A percentile compares a stretch with the other conserved stretches of the same genome.
Evolutionary conservation across 1,284 basidiomycete species (phyloP).

Genomic region (Fereydounia khargensis): DNA sequence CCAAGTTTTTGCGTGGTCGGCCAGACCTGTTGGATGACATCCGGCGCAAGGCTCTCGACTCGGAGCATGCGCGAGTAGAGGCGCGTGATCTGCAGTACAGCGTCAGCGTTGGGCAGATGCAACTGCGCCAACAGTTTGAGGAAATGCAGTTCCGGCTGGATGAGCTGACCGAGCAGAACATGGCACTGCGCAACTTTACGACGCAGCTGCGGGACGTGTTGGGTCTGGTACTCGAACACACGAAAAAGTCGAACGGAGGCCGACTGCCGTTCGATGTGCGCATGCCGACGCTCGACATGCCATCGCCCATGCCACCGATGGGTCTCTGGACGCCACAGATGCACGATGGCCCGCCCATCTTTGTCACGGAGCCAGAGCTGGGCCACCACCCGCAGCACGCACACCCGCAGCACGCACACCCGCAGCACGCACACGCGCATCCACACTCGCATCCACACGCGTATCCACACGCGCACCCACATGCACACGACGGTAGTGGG

Average conservation of each 20-base stretch:
- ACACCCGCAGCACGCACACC: background rate
- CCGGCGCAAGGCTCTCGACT: slow-evolving; percentile 69
- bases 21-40: slow-evolving; percentile 80
- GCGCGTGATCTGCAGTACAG: slow-evolving; percentile 46
- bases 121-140: slow-evolving; percentile 43
- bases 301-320: slow-evolving; percentile 30
- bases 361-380: slow-evolving; percentile 43
- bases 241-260: slow-evolving; percentile 40
- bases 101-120: slow-evolving; percentile 44
- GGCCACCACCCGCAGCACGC: slow-evolving; percentile 4
- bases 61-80: slow-evolving; percentile 43
- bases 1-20: slow-evolving; percentile 77
- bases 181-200: slow-evolving; percentile 30
- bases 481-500: no score
- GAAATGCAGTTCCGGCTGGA: slow-evolving; percentile 47
- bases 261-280: slow-evolving; percentile 34
- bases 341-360: slow-evolving; percentile 45
- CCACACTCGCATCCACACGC: no score
- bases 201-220: slow-evolving; percentile 34
- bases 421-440: background rate
- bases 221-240: slow-evolving; percentile 31
- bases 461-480: no score
- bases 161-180: slow-evolving; percentile 39
- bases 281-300: slow-evolving; percentile 31
- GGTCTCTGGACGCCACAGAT: slow-evolving; percentile 32